A percentile compares a stretch with the other conserved stretches of the same genome.
Evolutionary conservation across 371 early-diverging fungal species (phyloP).

Genomic region (Batkoa obscura): DNA sequence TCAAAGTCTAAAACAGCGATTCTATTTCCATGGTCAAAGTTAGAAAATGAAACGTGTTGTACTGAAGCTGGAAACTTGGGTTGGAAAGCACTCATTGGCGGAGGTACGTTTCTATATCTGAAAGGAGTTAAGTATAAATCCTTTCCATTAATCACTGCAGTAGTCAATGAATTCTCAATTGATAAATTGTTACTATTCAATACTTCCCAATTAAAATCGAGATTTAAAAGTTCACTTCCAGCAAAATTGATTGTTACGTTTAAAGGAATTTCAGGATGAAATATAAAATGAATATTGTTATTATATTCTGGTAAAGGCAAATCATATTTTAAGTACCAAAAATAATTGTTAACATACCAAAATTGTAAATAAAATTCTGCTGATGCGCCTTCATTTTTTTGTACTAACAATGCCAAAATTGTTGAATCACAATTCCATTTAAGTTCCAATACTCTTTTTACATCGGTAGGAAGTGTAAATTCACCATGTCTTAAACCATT

Average conservation of each 20-base stretch:
- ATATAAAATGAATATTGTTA: too few species aligned
- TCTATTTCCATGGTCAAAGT: constrained; percentile 32
- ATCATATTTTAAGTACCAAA: constrained; percentile 28
- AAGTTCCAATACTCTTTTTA: constrained; percentile 20
- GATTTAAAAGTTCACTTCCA: constrained; percentile 29
- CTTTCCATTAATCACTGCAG: constrained; percentile 61
- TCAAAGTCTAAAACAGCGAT: constrained; percentile 33
- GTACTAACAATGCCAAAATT: constrained; percentile 50
- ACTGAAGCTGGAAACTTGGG: constrained; percentile 21
- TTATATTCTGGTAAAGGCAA: too few species aligned
- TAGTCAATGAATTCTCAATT: constrained; percentile 34
- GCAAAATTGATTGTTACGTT: neutral
- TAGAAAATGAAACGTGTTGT: constrained; percentile 41
- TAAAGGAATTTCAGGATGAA: neutral
- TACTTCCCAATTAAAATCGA: constrained; percentile 31
- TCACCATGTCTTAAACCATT: constrained; percentile 91
- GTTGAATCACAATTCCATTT: constrained; percentile 80
- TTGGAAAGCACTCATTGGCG: constrained; percentile 62
- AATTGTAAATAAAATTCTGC: constrained; percentile 39
- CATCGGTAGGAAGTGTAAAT: constrained; percentile 47
- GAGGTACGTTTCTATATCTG: constrained; percentile 70
- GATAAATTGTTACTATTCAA: constrained; percentile 27
- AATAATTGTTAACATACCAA: constrained; percentile 83
- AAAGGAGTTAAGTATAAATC: constrained; percentile 69
- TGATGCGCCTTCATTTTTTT: too few species aligned